Percentiles rank a stretch among this genome's conserved stretches.
phyloP scores from a whole-genome alignment of 192 early-diverging fungal genomes.

The Funneliformis mosseae region DNA sequence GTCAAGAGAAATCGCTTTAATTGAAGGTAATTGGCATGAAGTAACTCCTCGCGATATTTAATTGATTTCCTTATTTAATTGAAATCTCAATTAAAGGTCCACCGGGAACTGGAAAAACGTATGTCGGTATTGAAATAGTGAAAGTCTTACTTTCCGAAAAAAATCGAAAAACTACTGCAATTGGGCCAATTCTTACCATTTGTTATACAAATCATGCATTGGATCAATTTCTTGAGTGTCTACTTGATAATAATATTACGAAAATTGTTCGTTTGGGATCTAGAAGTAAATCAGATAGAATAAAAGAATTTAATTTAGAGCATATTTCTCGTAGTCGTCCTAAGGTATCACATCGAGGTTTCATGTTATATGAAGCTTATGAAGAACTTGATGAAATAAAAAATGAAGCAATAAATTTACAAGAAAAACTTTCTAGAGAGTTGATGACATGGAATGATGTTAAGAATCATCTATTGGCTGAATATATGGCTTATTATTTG shows the following conservation, averaged over 20 bases:
- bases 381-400: neutral
- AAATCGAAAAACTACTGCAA: neutral
- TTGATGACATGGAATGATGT: slow-evolving; percentile 34
- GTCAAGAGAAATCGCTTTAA: slow-evolving; percentile 52
- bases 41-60: neutral
- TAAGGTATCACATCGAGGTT: neutral
- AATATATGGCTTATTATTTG: slow-evolving; percentile 20
- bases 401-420: neutral
- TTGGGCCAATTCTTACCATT: slow-evolving; percentile 51
- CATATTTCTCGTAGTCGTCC: neutral
- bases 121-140: slow-evolving; percentile 54
- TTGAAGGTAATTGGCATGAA: slow-evolving; percentile 46
- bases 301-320: slow-evolving; percentile 31
- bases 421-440: neutral
- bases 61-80: neutral
- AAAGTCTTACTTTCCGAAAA: slow-evolving; percentile 36
- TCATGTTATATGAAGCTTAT: neutral
- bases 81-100: slow-evolving; percentile 38
- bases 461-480: neutral
- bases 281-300: slow-evolving; percentile 38
- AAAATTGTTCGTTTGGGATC: slow-evolving; percentile 54
- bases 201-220: slow-evolving; percentile 66
- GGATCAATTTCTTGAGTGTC: slow-evolving; percentile 61
- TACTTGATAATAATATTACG: neutral
- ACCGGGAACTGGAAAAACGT: slow-evolving; percentile 56